Evolutionary conservation across 352 stramenopile genomes (phyloP), one percentile per base, ranked within the genome.

Genomic region (Aphanomyces astaci): DNA sequence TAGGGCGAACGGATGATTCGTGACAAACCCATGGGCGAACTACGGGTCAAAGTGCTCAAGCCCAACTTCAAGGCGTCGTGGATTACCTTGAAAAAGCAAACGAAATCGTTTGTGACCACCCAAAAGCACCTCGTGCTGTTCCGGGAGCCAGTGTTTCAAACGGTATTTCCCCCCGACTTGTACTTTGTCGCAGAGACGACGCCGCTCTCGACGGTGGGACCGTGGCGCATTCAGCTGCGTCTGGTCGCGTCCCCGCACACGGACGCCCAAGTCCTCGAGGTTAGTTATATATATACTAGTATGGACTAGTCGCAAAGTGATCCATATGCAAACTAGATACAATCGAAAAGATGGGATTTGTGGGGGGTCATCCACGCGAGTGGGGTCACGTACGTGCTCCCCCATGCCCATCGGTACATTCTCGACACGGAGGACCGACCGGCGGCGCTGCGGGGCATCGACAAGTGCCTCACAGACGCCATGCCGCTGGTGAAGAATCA

Each of bases 1-100:
- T 39, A 59, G 51, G 85, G 85, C 66, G 89, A 87, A 63, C 82
- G 81, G 54, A 94, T 92, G 85, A 80, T 94, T 48, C 85, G 85
- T 67, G 85, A 94, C 64, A 91, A 90, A 74, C 85, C 85, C 2
- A 76, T 92, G 43, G 77, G 75, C 52, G 85, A 94, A 71, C 75
- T 94, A 19, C 89, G 89, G 17, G 67, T 74, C 30, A 94, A 94
- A 70, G 62, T 68, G 2, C 63, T 94, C 24, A 75, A 76, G 46
- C 78, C 79, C 22, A 73, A 87, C 39, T 78, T 57, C 63, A 75
- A 53, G 78, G 77, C 63, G 51, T 85, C 84, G 68, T 94, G 85
- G 85, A 78, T 92, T 68, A 92, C 83, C 64, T 77, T 94, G 66
- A 94, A 94, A 73, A 92, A 94, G 72, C 73, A 73, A 40, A 90